Evolutionary conservation across 495 filamentous ascomycete genomes (phyloP).

Genomic region (Xylona heveae): DNA sequence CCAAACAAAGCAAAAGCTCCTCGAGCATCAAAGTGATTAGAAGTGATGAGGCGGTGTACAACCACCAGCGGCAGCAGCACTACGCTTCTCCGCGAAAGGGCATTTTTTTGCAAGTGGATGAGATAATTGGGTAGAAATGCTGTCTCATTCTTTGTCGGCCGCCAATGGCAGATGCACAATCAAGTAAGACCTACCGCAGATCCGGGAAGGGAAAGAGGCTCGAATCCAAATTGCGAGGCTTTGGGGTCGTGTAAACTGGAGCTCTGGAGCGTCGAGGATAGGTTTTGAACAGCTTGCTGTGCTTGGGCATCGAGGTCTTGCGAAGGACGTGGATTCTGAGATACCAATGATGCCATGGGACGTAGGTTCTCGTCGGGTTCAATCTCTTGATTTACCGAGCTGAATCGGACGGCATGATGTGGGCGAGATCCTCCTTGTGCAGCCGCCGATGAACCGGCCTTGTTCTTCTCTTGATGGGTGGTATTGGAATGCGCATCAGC

Average conservation of each 20-base stretch:
- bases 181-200: constrained; percentile 45
- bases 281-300: constrained; percentile 43
- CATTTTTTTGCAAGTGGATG: too few species aligned
- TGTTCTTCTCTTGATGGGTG: too few species aligned
- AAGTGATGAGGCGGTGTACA: too few species aligned
- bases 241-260: constrained; percentile 58
- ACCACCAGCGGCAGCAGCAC: too few species aligned
- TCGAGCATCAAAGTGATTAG: too few species aligned
- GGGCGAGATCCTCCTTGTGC: constrained; percentile 17
- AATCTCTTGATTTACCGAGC: constrained; percentile 60
- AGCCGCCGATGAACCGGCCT: too few species aligned
- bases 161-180: constrained; percentile 4
- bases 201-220: constrained; percentile 67
- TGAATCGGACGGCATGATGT: constrained; percentile 46
- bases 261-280: constrained; percentile 50
- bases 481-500: too few species aligned
- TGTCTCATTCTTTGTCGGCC: too few species aligned
- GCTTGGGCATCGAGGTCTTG: constrained; percentile 25
- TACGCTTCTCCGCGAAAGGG: too few species aligned
- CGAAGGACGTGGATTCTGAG: constrained; percentile 10
- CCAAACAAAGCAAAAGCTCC: too few species aligned
- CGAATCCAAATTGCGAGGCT: constrained; percentile 70
- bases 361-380: constrained; percentile 26
- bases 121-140: too few species aligned
- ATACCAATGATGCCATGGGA: constrained; percentile 11